Percentiles rank a stretch among this genome's conserved stretches.
Conservation (phyloP, 2,329 filamentous ascomycete genomes). For the Clarireedia sp. region DNA sequence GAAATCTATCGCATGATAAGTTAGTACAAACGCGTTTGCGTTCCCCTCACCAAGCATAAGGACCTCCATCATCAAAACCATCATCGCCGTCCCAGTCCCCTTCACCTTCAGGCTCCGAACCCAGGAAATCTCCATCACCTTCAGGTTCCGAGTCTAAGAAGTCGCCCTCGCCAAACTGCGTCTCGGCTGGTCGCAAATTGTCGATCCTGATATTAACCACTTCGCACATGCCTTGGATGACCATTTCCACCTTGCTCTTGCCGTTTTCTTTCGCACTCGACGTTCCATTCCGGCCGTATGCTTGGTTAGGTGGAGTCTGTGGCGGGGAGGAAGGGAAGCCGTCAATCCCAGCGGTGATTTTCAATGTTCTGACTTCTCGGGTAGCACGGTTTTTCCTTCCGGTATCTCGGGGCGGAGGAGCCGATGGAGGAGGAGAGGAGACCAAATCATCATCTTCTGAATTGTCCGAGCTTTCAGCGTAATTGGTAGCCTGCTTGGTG, state of each 20-base stretch:
- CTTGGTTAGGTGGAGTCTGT: constrained; percentile 9
- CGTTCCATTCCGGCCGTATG: constrained; percentile 16
- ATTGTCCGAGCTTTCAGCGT: constrained; percentile 23
- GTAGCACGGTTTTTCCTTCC: constrained; percentile 10
- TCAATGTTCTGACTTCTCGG: constrained; percentile 24
- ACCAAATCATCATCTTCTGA: constrained; percentile 8
- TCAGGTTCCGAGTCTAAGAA: constrained; percentile 17
- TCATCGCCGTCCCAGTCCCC: constrained; percentile 3
- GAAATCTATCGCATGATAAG: too few species aligned
- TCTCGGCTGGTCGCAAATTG: constrained; percentile 64
- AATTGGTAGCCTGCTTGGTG: constrained; percentile 15
- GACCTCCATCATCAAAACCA: background rate
- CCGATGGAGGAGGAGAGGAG: background rate
- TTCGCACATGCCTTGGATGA: constrained; percentile 62
- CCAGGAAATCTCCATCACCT: constrained; percentile 31
- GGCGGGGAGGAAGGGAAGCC: constrained; percentile 12
- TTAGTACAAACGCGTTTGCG: background rate
- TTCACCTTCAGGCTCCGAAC: background rate
- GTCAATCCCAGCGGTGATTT: constrained; percentile 24
- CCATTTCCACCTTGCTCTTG: constrained; percentile 14
- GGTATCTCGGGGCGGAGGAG: constrained; percentile 1
- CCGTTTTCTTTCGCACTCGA: background rate
- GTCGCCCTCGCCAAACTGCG: constrained; percentile 57
- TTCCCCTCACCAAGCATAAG: background rate
- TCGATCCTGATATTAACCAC: constrained; percentile 66